Conservation (phyloP, 2,329 filamentous ascomycete genomes). For the Claviceps arundinis region DNA sequence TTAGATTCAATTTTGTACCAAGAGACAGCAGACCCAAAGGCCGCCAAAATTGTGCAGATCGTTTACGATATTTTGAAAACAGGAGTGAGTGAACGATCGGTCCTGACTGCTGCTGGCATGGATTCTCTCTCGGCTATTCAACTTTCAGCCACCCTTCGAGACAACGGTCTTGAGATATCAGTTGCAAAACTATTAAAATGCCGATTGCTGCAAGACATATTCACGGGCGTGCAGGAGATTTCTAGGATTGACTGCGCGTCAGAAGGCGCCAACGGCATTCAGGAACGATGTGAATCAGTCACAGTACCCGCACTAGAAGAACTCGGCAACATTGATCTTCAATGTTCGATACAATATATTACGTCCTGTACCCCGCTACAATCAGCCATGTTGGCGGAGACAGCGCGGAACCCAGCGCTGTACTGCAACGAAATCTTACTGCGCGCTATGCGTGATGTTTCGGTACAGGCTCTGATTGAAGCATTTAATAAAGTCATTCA, state of each 20-base stretch:
- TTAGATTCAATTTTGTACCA: background rate
- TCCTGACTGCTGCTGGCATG: constrained; percentile 42
- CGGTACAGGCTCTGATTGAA: constrained; percentile 25
- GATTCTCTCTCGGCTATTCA: constrained; percentile 43
- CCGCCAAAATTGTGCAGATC: constrained; percentile 22
- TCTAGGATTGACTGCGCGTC: background rate
- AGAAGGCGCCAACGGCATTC: background rate
- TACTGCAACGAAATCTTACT: constrained; percentile 74
- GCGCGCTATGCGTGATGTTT: constrained; percentile 29
- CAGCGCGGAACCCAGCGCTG: constrained; percentile 38
- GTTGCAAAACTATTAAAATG: constrained; percentile 50
- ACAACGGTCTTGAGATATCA: constrained; percentile 37
- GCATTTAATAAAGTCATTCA: constrained; percentile 37
- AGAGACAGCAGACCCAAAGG: constrained; percentile 10
- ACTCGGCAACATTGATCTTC: background rate
- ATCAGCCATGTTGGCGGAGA: constrained; percentile 68
- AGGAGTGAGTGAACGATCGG: constrained; percentile 22
- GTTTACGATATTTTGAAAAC: constrained; percentile 28
- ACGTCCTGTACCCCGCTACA: constrained; percentile 61
- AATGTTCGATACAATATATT: background rate
- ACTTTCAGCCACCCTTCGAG: constrained; percentile 50
- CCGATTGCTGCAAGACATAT: constrained; percentile 25
- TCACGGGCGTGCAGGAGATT: background rate
- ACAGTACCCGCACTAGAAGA: background rate
- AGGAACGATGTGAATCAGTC: background rate